These are phyloP conservation scores for Lactuca saligna DNA, from an alignment of 129 eudicot species.

Conservation along the genomic window DNA sequence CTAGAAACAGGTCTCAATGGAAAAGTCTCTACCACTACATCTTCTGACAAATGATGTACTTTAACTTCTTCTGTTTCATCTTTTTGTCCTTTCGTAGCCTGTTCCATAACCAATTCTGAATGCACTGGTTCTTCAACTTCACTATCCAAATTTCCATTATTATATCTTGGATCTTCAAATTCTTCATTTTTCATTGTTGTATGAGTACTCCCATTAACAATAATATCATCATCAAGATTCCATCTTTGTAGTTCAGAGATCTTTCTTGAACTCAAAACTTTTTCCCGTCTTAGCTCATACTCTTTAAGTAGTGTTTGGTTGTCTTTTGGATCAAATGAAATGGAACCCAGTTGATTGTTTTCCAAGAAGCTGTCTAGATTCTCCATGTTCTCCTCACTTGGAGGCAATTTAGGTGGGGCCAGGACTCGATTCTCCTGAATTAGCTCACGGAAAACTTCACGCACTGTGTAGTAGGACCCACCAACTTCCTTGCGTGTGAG, in stretches of 20 bases:
- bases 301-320: slow-evolving; percentile 28
- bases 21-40: slow-evolving; percentile 68
- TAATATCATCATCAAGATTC: slow-evolving; percentile 32
- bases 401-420: slow-evolving; percentile 64
- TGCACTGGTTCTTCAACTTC: slow-evolving; percentile 14
- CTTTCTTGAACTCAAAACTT: slow-evolving; percentile 29
- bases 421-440: slow-evolving; percentile 92
- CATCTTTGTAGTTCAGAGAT: slow-evolving; percentile 28
- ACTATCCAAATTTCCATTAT: slow-evolving; percentile 1
- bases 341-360: slow-evolving; percentile 58
- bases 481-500: slow-evolving; percentile 96
- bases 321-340: slow-evolving; percentile 56
- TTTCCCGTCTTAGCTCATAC: slow-evolving; percentile 27
- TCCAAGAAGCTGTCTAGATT: slow-evolving; percentile 38
- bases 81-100: slow-evolving; percentile 28
- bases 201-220: slow-evolving; percentile 22
- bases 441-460: slow-evolving; percentile 85
- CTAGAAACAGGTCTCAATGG: slow-evolving; percentile 55
- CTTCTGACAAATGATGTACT: slow-evolving; percentile 24
- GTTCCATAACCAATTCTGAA: slow-evolving; percentile 16
- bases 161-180: background rate
- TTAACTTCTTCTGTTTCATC: slow-evolving; percentile 31
- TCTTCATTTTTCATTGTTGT: slow-evolving; percentile 14
- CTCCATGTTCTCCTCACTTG: slow-evolving; percentile 42
- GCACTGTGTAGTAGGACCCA: slow-evolving; percentile 85